phyloP scores from a whole-genome alignment of 148 eudicot genomes.

The Persicaria tinctoria region DNA sequence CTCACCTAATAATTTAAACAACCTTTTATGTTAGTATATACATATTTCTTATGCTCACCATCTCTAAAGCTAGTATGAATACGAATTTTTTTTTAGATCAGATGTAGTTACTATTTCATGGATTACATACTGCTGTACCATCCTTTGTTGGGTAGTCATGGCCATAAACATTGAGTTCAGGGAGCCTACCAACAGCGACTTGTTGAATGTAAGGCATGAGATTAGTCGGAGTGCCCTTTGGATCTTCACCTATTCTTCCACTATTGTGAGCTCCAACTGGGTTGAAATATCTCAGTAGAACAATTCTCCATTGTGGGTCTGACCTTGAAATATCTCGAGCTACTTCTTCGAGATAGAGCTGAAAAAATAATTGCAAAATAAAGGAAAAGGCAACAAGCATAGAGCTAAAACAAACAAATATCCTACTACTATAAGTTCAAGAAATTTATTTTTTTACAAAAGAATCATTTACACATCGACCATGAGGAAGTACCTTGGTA shows the following conservation, averaged over 20 bases:
- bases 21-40: not conserved
- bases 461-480: not conserved
- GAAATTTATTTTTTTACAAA: not conserved
- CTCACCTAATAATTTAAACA: conserved; percentile 34
- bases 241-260: conserved; percentile 84
- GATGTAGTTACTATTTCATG: not conserved
- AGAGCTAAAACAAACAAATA: no score
- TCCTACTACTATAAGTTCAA: no score
- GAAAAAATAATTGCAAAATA: conserved; percentile 1
- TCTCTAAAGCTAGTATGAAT: no score
- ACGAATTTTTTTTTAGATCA: not conserved
- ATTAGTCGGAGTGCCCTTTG: conserved; percentile 81
- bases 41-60: not conserved
- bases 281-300: conserved; percentile 76
- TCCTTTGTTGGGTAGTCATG: conserved; percentile 82
- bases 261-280: conserved; percentile 95
- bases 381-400: not conserved
- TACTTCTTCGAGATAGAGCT: conserved; percentile 79
- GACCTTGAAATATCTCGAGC: conserved; percentile 67
- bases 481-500: conserved; percentile 43
- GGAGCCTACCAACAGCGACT: conserved; percentile 79
- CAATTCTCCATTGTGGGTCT: conserved; percentile 68
- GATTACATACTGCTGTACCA: conserved; percentile 66
- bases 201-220: conserved; percentile 89
- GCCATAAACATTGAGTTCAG: conserved; percentile 74